These are phyloP conservation scores for Suhomyces ambrosiae DNA, from an alignment of 1,139 yeast species.

Conservation along the genomic window DNA sequence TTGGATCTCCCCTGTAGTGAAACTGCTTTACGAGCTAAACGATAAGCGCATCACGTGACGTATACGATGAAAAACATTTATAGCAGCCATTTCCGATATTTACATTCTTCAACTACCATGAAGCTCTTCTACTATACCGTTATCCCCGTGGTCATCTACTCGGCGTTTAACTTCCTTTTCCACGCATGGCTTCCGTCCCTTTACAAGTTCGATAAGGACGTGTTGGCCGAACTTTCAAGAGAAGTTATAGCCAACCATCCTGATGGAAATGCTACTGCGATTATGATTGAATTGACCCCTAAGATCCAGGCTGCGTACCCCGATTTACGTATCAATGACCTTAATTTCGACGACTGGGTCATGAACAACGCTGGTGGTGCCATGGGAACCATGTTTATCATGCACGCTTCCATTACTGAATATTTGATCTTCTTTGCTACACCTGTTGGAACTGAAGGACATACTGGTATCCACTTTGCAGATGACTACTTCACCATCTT, in stretches of 20 bases:
- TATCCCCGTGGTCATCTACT: conserved; percentile 30
- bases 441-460: conserved; percentile 89
- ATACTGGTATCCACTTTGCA: conserved; percentile 92
- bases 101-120: conserved; percentile 9
- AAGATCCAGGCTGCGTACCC: conserved; percentile 63
- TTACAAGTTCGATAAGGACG: conserved; percentile 59
- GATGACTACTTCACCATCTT: conserved; percentile 94
- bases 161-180: conserved; percentile 46
- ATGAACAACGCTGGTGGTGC: conserved; percentile 99
- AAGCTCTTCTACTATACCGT: conserved; percentile 18
- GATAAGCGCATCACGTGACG: conserved; percentile 1
- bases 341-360: conserved; percentile 83
- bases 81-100: neutral
- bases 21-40: too few species aligned
- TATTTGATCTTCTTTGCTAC: conserved; percentile 53
- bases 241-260: conserved; percentile 55
- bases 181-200: conserved; percentile 68
- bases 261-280: conserved; percentile 61
- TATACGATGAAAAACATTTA: conserved; percentile 2
- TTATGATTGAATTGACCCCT: conserved; percentile 62
- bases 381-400: conserved; percentile 94
- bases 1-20: too few species aligned
- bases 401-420: conserved; percentile 95
- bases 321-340: conserved; percentile 59
- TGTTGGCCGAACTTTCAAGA: conserved; percentile 50